phyloP scores from a whole-genome alignment of 2,329 filamentous ascomycete genomes.

The Penicillium vulpinum region DNA sequence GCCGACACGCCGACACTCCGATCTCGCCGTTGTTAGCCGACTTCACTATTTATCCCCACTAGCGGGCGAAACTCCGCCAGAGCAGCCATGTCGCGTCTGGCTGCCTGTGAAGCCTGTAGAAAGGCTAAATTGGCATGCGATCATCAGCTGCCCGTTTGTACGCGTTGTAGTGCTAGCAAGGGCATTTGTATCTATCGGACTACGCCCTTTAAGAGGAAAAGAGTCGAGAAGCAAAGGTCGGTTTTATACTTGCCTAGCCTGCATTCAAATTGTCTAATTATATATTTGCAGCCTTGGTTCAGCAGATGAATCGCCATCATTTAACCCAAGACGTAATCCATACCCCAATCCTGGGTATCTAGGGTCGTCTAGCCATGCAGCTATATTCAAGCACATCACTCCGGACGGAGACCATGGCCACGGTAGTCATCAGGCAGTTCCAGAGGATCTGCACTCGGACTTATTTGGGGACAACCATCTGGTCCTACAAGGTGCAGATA shows the following conservation, averaged over 20 bases:
- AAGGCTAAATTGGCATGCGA: slow-evolving; percentile 28
- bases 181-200: slow-evolving; percentile 30
- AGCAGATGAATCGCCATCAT: slow-evolving; percentile 21
- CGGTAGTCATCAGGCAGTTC: not conserved
- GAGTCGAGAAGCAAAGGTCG: slow-evolving; percentile 22
- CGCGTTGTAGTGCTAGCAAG: slow-evolving; percentile 18
- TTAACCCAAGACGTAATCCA: slow-evolving; percentile 23
- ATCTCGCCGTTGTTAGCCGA: slow-evolving; percentile 20
- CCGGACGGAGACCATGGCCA: slow-evolving; percentile 16
- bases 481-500: slow-evolving; percentile 27
- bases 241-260: slow-evolving; percentile 1
- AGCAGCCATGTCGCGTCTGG: slow-evolving; percentile 21
- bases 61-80: slow-evolving; percentile 12
- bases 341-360: slow-evolving; percentile 34
- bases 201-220: slow-evolving; percentile 27
- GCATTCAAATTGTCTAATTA: not conserved
- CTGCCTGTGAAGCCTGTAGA: slow-evolving; percentile 28
- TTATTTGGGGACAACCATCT: slow-evolving; percentile 25
- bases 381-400: slow-evolving; percentile 33
- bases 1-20: slow-evolving; percentile 18
- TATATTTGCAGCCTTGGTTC: slow-evolving; percentile 14
- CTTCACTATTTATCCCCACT: slow-evolving; percentile 1
- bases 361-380: slow-evolving; percentile 30
- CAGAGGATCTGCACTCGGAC: slow-evolving; percentile 13
- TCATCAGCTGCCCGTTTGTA: slow-evolving; percentile 24